phyloP scores from a whole-genome alignment of 768 basidiomycete genomes.

The Pisolithus tinctorius region DNA sequence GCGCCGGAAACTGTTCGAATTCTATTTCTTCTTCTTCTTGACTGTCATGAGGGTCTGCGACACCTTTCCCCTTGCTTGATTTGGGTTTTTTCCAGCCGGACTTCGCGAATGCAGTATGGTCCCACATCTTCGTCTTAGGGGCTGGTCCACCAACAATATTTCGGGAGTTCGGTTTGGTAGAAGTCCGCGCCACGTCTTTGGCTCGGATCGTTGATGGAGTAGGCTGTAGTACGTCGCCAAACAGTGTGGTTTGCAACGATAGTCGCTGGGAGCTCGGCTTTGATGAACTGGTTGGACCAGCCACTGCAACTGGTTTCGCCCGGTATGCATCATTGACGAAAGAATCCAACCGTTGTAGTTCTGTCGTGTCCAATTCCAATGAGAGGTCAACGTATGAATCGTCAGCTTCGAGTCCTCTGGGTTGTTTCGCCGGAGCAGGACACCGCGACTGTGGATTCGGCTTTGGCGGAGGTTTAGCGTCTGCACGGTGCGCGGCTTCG shows the following conservation, averaged over 20 bases:
- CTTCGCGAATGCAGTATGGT: slow-evolving; percentile 82
- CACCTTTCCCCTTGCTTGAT: slow-evolving; percentile 43
- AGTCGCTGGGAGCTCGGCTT: slow-evolving; percentile 25
- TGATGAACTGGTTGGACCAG: slow-evolving; percentile 28
- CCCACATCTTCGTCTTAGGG: slow-evolving; percentile 80
- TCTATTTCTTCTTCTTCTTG: slow-evolving; percentile 57
- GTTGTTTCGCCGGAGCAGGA: slow-evolving; percentile 6
- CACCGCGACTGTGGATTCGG: slow-evolving; percentile 9
- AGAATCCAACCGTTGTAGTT: slow-evolving; percentile 47
- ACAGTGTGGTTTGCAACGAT: slow-evolving; percentile 59
- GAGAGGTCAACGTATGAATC: slow-evolving; percentile 47
- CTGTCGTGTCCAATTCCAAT: slow-evolving; percentile 51
- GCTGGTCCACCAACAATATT: slow-evolving; percentile 48
- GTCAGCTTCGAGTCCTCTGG: slow-evolving; percentile 24
- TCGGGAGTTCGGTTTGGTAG: slow-evolving; percentile 35
- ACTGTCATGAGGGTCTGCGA: slow-evolving; percentile 38
- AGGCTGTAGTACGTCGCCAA: slow-evolving; percentile 48
- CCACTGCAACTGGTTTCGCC: slow-evolving; percentile 32
- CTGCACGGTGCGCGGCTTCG: slow-evolving; percentile 48
- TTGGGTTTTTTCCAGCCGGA: slow-evolving; percentile 57
- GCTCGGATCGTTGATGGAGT: slow-evolving; percentile 26
- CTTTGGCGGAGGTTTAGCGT: slow-evolving; percentile 8
- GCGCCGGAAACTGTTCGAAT: slow-evolving; percentile 82
- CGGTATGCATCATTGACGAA: slow-evolving; percentile 44
- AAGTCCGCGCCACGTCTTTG: slow-evolving; percentile 22